phyloP scores from a whole-genome alignment of 305 asterid species.

The Fraxinus dipetala region DNA sequence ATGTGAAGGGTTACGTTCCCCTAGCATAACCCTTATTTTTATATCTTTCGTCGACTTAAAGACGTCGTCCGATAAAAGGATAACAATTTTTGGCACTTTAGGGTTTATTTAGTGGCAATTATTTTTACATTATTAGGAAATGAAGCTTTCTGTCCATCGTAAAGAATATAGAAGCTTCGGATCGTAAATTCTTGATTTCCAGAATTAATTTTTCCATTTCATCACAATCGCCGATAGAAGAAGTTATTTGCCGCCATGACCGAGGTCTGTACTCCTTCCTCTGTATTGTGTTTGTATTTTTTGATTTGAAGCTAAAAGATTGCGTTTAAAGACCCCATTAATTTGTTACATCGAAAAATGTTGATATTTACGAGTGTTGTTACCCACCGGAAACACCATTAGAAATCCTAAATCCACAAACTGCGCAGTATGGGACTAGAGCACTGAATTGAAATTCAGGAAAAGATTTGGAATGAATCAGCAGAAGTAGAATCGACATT shows the following conservation, averaged over 20 bases:
- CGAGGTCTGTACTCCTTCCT: constrained; percentile 44
- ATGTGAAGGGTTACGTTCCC: too few species aligned
- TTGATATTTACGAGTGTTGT: not conserved
- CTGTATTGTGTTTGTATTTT: not conserved
- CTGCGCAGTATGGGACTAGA: not conserved
- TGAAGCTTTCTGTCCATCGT: not conserved
- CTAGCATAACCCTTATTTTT: too few species aligned
- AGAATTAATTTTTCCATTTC: constrained; percentile 1
- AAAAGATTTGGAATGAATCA: not conserved
- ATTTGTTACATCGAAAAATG: not conserved
- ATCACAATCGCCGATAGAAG: constrained; percentile 8
- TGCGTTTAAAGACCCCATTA: not conserved
- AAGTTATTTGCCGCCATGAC: constrained; percentile 58
- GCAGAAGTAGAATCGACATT: not conserved
- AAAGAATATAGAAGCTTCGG: not conserved
- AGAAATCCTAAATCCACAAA: not conserved
- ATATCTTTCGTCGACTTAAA: not conserved
- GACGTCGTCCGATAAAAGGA: not conserved
- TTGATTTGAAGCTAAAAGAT: constrained; percentile 3
- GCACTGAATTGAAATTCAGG: not conserved
- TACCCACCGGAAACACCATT: not conserved
- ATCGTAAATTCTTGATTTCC: not conserved
- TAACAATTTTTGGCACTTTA: not conserved
- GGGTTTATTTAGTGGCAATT: not conserved
- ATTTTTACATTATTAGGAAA: not conserved